phyloP scores from a whole-genome alignment of 2,329 filamentous ascomycete genomes.

The Botrytis sinoallii region DNA sequence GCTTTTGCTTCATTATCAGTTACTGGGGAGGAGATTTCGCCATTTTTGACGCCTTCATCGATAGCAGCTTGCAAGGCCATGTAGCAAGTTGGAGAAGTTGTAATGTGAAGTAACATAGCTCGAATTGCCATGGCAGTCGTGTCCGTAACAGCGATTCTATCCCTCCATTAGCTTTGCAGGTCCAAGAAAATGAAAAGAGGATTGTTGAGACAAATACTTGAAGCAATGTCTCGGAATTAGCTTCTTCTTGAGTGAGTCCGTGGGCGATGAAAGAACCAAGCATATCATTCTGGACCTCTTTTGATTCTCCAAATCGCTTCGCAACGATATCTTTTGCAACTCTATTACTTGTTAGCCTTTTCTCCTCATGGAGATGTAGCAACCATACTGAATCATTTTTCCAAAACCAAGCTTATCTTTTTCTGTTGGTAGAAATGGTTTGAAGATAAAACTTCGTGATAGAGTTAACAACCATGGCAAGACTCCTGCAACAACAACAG shows the following conservation, averaged over 20 bases:
- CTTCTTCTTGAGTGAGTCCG: conserved; percentile 27
- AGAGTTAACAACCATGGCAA: conserved; percentile 44
- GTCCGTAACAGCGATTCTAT: conserved; percentile 51
- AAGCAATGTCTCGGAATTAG: conserved; percentile 24
- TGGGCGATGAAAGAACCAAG: conserved; percentile 45
- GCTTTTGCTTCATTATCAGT: conserved; percentile 17
- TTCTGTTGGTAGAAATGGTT: conserved; percentile 42
- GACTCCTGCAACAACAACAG: conserved; percentile 45
- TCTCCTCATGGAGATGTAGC: too few species aligned
- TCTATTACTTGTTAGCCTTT: conserved; percentile 19
- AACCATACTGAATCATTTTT: conserved; percentile 45
- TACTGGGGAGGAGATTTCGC: background rate
- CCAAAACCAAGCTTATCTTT: conserved; percentile 42
- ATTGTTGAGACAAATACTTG: conserved; percentile 23
- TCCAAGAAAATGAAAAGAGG: background rate
- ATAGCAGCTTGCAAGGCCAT: conserved; percentile 21
- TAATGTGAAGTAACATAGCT: conserved; percentile 21
- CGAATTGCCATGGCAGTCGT: conserved; percentile 54
- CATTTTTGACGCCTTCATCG: background rate
- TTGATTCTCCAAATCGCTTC: conserved; percentile 45
- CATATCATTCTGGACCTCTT: conserved; percentile 50
- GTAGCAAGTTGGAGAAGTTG: conserved; percentile 21
- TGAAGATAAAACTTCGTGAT: conserved; percentile 43
- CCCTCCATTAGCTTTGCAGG: background rate
- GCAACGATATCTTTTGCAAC: conserved; percentile 45